A percentile compares a stretch with the other conserved stretches of the same genome.
phyloP scores from a whole-genome alignment of 805 yeast species.

The Lipomyces sp. region DNA sequence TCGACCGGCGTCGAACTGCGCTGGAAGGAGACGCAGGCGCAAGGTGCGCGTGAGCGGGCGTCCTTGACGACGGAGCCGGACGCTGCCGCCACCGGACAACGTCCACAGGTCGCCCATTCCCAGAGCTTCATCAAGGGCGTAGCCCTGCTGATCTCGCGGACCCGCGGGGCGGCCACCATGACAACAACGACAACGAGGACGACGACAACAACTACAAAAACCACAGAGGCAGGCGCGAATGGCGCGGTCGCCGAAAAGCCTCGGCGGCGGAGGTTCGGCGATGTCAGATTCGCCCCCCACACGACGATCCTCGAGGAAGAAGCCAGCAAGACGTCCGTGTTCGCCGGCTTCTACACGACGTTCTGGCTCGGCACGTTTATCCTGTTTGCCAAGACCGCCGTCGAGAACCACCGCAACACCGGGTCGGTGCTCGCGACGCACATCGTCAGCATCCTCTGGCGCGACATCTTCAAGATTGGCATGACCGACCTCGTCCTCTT shows the following conservation, averaged over 20 bases:
- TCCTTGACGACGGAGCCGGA: no score
- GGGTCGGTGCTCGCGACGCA: slow-evolving; percentile 51
- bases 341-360: slow-evolving; percentile 77
- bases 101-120: no score
- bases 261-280: slow-evolving; percentile 53
- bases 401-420: slow-evolving; percentile 50
- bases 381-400: slow-evolving; percentile 50
- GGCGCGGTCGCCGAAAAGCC: neutral
- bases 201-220: neutral
- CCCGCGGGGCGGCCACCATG: neutral
- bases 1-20: no score
- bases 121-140: no score
- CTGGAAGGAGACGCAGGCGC: no score
- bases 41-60: no score
- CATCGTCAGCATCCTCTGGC: slow-evolving; percentile 54
- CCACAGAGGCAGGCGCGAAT: neutral
- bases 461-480: slow-evolving; percentile 65
- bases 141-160: no score
- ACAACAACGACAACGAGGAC: neutral
- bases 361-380: slow-evolving; percentile 70
- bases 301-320: slow-evolving; percentile 55
- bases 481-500: slow-evolving; percentile 76
- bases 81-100: no score
- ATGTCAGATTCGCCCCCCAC: slow-evolving; percentile 47
- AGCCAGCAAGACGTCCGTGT: slow-evolving; percentile 42